Percentiles rank a stretch among this genome's conserved stretches.
These are phyloP conservation scores for Leccinum cinnamomeum DNA, from an alignment of 1,284 basidiomycete species.

Conservation along the genomic window DNA sequence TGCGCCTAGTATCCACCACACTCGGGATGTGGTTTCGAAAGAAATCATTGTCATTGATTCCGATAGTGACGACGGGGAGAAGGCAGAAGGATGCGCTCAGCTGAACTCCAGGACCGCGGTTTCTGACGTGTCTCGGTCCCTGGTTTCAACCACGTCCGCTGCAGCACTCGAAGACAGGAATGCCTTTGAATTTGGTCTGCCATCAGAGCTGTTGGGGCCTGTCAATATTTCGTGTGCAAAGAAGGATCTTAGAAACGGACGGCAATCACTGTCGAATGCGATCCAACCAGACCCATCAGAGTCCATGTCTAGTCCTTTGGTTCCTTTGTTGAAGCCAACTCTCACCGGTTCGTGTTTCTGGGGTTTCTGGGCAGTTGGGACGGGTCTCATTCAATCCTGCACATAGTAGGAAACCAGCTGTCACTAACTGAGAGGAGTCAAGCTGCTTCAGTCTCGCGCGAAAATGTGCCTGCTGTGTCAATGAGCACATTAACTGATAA, in stretches of 20 bases:
- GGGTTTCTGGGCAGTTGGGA: not conserved
- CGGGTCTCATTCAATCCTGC: not conserved
- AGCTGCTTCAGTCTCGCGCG: not conserved
- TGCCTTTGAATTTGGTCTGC: conserved; percentile 30
- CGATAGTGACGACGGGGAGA: conserved; percentile 45
- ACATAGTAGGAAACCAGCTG: conserved; percentile 20
- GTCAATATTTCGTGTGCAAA: not conserved
- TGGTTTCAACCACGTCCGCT: not conserved
- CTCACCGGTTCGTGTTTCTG: conserved; percentile 18
- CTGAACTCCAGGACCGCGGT: not conserved
- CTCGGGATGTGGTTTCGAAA: conserved; percentile 18
- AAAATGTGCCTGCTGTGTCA: not conserved
- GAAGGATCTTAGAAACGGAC: not conserved
- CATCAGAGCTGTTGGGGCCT: conserved; percentile 28
- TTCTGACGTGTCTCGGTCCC: conserved; percentile 1
- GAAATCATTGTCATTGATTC: conserved; percentile 63
- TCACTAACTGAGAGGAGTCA: not conserved
- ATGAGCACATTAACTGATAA: not conserved
- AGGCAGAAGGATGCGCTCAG: not conserved
- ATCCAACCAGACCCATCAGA: conserved; percentile 6
- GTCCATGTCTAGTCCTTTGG: conserved; percentile 24
- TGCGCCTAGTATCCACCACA: conserved; percentile 4
- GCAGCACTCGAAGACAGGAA: conserved; percentile 13
- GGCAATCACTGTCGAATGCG: not conserved
- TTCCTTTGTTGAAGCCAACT: conserved; percentile 14